Conservation (phyloP, 768 basidiomycete species). For the Tulasnella sp. region DNA sequence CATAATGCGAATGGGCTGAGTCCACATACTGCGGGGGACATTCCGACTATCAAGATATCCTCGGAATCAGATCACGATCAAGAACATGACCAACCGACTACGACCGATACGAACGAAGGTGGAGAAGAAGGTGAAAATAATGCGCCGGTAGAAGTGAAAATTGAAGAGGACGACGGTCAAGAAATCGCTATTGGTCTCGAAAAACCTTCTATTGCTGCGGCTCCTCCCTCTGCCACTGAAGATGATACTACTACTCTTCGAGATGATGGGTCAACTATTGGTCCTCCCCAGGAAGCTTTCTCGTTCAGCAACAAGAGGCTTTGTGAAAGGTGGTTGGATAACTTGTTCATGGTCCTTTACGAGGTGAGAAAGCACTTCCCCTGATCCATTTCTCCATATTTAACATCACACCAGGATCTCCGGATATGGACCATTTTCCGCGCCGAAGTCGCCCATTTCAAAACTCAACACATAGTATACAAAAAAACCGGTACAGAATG, state of each 20-base stretch:
- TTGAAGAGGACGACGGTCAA: conserved; percentile 4
- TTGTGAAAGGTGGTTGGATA: conserved; percentile 96
- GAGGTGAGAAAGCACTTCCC: conserved; percentile 47
- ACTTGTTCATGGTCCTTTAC: conserved; percentile 95
- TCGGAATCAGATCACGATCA: conserved; percentile 49
- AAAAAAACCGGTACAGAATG: conserved; percentile 94
- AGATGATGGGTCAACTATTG: conserved; percentile 20
- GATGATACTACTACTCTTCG: too few relatives aligned
- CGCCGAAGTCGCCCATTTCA: conserved; percentile 97
- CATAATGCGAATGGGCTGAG: conserved; percentile 24
- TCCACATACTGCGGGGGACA: conserved; percentile 23
- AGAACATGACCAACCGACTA: conserved; percentile 41
- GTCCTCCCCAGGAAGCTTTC: conserved; percentile 44
- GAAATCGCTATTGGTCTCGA: conserved; percentile 15
- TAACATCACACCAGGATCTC: conserved; percentile 49
- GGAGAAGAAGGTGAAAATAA: conserved; percentile 21
- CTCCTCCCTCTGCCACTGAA: conserved; percentile 22
- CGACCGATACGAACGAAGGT: conserved; percentile 16
- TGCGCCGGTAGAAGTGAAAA: conserved; percentile 30
- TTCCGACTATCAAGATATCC: conserved; percentile 67
- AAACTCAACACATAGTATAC: conserved; percentile 95
- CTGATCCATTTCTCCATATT: not conserved
- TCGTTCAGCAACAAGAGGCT: conserved; percentile 94
- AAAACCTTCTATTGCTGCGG: conserved; percentile 35
- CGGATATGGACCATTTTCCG: conserved; percentile 99